Evolutionary conservation across 768 basidiomycete genomes (phyloP), one percentile per base, ranked within the genome.

Genomic region (Dioszegia aurantiaca): DNA sequence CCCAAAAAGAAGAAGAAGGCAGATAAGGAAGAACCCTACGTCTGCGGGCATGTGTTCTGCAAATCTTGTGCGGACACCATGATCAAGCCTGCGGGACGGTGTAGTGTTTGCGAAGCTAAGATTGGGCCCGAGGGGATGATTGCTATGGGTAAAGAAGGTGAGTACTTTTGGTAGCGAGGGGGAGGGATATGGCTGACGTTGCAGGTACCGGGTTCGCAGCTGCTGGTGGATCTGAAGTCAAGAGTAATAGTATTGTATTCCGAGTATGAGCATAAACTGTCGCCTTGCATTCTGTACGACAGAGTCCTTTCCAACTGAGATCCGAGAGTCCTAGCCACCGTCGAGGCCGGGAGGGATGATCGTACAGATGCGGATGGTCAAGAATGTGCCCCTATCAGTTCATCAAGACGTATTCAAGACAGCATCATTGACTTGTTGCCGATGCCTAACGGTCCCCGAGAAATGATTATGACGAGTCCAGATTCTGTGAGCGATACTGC

Each of bases 11-110:
- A 67, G 47, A 61, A 62, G 41, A 67, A 75, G 37, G 61, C 68
- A 41, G 59, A 65, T 16, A 64, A 67, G 41, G 68, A 72, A 12
- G 70, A 72, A 28, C 64, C 63, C 6, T 62, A 46, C 26, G 62
- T 68, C 5, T 99, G 94, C 75, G 87, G 86, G 0, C 91, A 99
- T 75, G 91, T 97, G 27, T 82, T 86, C 0, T 99, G 95, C 77
- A 87, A 88, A 70, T 88, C 86, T 5, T 98, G 95, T 75, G 85
- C 86, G 2, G 91, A 97, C 54, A 85, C 89, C 2, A 85, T 98
- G 41, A 86, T 92, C 17, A 83, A 83, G 28, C 84, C 87, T 0
- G 78, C 84, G 5, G 84, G 84, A 66, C 87, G 89, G 67, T 99
- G 95, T 72, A 83, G 92, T 12, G 86, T 88, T 9, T 99, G 95